Base-by-base conservation (phyloP, 495 filamentous ascomycete genomes). In the Penicillium turbatum region DNA sequence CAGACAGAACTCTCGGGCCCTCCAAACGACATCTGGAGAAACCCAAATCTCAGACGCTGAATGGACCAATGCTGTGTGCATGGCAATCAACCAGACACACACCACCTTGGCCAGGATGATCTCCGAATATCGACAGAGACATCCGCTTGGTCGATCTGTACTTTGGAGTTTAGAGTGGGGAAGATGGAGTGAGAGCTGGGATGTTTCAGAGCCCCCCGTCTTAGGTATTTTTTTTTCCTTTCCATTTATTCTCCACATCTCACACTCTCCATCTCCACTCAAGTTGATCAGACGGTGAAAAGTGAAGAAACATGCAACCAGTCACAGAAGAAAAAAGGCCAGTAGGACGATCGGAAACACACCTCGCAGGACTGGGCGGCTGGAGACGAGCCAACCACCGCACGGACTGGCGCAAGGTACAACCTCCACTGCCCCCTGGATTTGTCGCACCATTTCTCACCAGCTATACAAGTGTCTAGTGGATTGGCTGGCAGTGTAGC, bases 11-110 rank as follows among this genome's bases (percentile, higher is more conserved):
- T 45, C 46, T 50, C 39, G 38, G 38, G 36, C 53, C 45, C 15
- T 31, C 19, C 15, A 38, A 41, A 16, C 46, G 34, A 24, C 27
- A 46, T 27, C 27, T 17, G 15, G 21, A 17, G 26, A 32, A 41
- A 9, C 30, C 17, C 15, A 3, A 15, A 12, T 36, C 17, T 11
- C 31, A 51, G 35, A 30, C 31, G 44, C 46, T 51, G 43, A 44
- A 55, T 57, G 54, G 51, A 45, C 48, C 39, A 31, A 53, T 41
- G 21, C 43, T 53, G 31, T n/a, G 26, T 45, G 51, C n/a, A 51
- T 50, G 35, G 26, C 48, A 65, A 63, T 65, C 36, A 65, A 60
- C 51, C 54, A 47, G 60, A 65, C 30, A 63, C 63, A 31, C 26
- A 10, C 32, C 44, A 51, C 48, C 56, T 65, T 57, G 13, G 13